Conservation (phyloP, 2,329 filamentous ascomycete species). For the Talaromyces pinophilus region DNA sequence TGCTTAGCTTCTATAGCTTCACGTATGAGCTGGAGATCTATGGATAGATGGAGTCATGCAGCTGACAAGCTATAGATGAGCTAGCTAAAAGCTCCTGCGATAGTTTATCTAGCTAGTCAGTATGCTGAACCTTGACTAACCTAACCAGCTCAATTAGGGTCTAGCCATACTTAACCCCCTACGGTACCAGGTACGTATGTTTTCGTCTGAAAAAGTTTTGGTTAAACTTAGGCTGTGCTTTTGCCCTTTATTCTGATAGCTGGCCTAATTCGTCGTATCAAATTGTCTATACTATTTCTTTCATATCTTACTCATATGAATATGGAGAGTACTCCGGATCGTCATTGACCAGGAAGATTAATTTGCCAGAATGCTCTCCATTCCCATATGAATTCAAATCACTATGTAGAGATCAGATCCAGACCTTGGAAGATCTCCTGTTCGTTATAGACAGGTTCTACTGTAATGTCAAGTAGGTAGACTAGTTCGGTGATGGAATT, state of each 20-base stretch:
- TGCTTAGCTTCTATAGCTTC: not conserved
- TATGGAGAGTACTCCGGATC: not conserved
- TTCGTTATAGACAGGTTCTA: not conserved
- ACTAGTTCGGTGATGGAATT: not conserved
- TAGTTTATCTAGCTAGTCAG: not conserved
- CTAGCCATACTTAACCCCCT: not conserved
- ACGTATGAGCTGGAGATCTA: not conserved
- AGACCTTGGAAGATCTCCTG: not conserved
- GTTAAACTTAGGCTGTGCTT: not conserved
- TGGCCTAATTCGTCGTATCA: not conserved
- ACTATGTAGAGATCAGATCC: not conserved
- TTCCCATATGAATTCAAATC: not conserved
- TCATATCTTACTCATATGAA: no score
- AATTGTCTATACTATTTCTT: not conserved
- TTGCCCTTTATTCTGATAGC: not conserved
- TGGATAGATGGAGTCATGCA: no score
- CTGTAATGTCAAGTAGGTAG: not conserved
- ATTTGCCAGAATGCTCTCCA: not conserved
- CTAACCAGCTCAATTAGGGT: not conserved
- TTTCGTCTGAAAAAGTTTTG: not conserved
- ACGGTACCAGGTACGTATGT: not conserved
- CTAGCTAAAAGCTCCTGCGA: not conserved
- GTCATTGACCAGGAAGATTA: not conserved
- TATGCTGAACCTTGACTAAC: not conserved
- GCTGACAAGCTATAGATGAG: no score